Base-by-base conservation (phyloP, 164 flowering plant species). In the Berberis thunbergii region DNA sequence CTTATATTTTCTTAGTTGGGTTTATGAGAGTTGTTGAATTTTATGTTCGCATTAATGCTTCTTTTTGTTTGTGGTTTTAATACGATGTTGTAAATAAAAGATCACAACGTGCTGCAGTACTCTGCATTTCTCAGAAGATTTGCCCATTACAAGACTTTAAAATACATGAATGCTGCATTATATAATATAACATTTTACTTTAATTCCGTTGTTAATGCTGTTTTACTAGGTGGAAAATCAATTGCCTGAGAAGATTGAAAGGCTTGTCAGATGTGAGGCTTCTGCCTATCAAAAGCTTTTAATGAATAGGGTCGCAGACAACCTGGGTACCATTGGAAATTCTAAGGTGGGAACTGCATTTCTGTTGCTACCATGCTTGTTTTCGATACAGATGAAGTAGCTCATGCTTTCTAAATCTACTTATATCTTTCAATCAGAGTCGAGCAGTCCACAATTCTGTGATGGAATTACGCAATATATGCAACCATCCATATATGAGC, bases 401-500 rank as follows among this genome's bases (percentile, higher is more conserved):
- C 12, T 7, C 54, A 44, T 9, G 50, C 10, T 50, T 53, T 13
- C 61, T 54, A 41, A 63, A 68, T 40, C 53, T 66, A 12, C 52
- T 52, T 26, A 5, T 68, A 38, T 49, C 52, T 6, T 45, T 45
- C 63, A 53, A 45, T 38, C 75, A 94, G 99, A 84, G 77, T 60
- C 90, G 97, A 10, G 73, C 97, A 1, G 96, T 95, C 60, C 97
- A 95, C 73, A 95, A 95, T 70, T 80, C 97, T 64, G 99, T 95
- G 45, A 91, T 95, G 96, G 99, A 95, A 75, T 77, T 95, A 41
- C 91, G 99, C 7, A 95, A 95, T 71, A 95, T 95, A 64, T 95
- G 99, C 83, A 95, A 95, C 76, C 99, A 95, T 78, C 99, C 99
- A 46, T 95, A 95, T 80, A 76, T 95, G 48, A 91, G 99, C 75